Evolutionary conservation across 805 yeast species (phyloP).

Genomic region (Yarrowia sp.): DNA sequence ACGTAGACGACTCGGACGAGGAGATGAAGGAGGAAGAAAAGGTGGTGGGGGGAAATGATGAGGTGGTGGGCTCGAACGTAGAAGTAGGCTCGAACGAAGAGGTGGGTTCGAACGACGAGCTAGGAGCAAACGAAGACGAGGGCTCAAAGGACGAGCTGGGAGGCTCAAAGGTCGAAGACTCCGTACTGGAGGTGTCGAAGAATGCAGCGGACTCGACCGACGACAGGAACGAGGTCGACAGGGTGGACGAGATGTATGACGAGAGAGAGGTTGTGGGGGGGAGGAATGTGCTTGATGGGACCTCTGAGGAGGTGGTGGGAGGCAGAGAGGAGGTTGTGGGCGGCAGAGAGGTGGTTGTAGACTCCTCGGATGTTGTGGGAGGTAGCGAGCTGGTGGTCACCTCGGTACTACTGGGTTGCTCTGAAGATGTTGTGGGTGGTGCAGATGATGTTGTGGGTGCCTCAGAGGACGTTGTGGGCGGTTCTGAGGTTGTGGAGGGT

Average conservation of each 20-base stretch:
- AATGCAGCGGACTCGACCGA: constrained; percentile 29
- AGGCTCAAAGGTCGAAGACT: neutral
- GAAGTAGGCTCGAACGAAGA: neutral
- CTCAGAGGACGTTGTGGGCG: neutral
- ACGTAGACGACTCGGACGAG: constrained; percentile 1
- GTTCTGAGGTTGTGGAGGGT: neutral
- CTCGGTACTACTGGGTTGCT: no score
- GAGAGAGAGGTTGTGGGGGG: constrained; percentile 2
- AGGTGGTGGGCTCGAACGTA: neutral
- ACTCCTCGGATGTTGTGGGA: neutral
- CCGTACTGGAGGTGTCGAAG: neutral
- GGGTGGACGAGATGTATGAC: constrained; percentile 18
- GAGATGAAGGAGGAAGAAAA: neutral
- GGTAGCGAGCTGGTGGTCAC: no score
- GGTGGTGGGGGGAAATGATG: neutral
- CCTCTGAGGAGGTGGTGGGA: neutral
- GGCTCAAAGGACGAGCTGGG: neutral
- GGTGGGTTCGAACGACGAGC: neutral
- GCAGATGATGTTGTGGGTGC: neutral
- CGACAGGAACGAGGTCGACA: constrained; percentile 14
- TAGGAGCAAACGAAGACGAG: neutral
- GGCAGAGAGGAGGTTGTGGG: neutral
- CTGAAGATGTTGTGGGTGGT: neutral
- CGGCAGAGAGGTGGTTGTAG: neutral
- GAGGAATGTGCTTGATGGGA: neutral